phyloP scores from a whole-genome alignment of 73 alveolate species.

The Symbiodinium natans region DNA sequence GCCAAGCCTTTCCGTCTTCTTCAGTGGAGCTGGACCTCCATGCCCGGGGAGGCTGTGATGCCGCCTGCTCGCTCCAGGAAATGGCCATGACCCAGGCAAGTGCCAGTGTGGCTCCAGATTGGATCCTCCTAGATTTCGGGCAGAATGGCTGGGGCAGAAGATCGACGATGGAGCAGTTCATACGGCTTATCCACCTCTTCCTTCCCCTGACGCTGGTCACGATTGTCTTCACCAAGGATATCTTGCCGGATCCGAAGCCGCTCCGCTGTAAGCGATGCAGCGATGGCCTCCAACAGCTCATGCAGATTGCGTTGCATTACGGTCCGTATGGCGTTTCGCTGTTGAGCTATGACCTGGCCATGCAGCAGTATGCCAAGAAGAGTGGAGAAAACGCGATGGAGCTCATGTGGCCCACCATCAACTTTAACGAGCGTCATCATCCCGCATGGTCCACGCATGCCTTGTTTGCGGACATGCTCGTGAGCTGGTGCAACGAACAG shows the following conservation, averaged over 20 bases:
- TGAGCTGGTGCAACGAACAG: not conserved
- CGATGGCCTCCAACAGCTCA: not conserved
- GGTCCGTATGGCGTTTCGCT: not conserved
- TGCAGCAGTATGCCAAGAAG: not conserved
- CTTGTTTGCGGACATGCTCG: slow-evolving; percentile 55
- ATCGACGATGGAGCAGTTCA: not conserved
- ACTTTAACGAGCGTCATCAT: not conserved
- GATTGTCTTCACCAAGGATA: not conserved
- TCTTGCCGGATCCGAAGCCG: not conserved
- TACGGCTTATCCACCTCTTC: slow-evolving; percentile 43
- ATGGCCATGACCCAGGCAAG: not conserved
- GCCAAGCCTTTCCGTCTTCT: slow-evolving; percentile 26
- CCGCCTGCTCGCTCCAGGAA: not conserved
- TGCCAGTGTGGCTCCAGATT: not conserved
- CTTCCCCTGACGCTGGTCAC: slow-evolving; percentile 35
- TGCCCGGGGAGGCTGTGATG: slow-evolving; percentile 59
- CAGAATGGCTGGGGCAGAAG: slow-evolving; percentile 30
- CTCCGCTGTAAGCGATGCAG: too few relatives aligned
- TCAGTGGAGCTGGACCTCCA: slow-evolving; percentile 7
- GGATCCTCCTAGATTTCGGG: slow-evolving; percentile 48
- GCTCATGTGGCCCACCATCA: not conserved
- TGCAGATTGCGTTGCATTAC: not conserved
- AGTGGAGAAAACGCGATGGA: not conserved
- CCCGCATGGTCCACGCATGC: slow-evolving; percentile 44
- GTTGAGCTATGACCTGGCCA: not conserved